Percentiles rank a stretch among this genome's conserved stretches.
These are phyloP conservation scores for Candolleomyces eurysporus DNA, from an alignment of 768 basidiomycete species.

Conservation along the genomic window DNA sequence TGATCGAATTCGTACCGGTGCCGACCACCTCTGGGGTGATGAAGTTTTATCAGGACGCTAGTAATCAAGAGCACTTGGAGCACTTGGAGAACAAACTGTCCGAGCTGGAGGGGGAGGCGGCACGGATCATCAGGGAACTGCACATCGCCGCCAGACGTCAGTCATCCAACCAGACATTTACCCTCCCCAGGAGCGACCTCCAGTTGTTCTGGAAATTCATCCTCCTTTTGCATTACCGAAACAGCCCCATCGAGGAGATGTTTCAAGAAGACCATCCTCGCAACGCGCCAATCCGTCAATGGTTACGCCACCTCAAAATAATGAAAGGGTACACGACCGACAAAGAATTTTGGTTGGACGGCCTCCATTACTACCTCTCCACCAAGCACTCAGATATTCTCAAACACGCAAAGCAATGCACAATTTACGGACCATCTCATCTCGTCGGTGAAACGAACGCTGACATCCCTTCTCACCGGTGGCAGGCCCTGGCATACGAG, in stretches of 20 bases:
- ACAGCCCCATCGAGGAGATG: constrained; percentile 13
- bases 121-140: constrained; percentile 11
- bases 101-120: constrained; percentile 22
- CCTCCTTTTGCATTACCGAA: constrained; percentile 27
- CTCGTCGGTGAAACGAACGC: constrained; percentile 16
- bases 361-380: constrained; percentile 24
- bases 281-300: constrained; percentile 12
- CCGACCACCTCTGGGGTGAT: constrained; percentile 15
- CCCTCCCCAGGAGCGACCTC: constrained; percentile 16
- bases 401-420: constrained; percentile 3
- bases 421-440: neutral
- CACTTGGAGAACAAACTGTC: constrained; percentile 24
- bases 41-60: constrained; percentile 22
- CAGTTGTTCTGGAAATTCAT: constrained; percentile 26
- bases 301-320: constrained; percentile 15
- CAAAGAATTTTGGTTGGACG: constrained; percentile 21
- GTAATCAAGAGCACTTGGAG: constrained; percentile 18
- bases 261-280: constrained; percentile 18
- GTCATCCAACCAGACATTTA: constrained; percentile 4
- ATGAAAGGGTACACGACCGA: constrained; percentile 15
- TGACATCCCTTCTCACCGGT: constrained; percentile 12
- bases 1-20: constrained; percentile 13
- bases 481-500: constrained; percentile 26
- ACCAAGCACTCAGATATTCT: constrained; percentile 19
- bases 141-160: constrained; percentile 1